Evolutionary conservation across 768 basidiomycete genomes (phyloP), one percentile per base, ranked within the genome.

Genomic region (Xerocomellus chrysenteron): DNA sequence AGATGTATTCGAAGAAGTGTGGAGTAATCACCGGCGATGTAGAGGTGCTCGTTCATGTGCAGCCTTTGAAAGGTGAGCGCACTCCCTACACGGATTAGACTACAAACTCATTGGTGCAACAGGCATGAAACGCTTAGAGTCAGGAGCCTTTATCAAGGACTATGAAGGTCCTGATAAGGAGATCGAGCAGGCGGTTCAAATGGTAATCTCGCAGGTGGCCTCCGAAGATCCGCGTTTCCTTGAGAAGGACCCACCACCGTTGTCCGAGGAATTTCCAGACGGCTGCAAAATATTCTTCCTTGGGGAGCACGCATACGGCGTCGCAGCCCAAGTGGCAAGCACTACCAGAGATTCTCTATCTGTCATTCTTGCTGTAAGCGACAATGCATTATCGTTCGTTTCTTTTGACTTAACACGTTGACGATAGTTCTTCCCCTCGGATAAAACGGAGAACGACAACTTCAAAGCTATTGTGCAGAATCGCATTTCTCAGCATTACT

Each of bases 241-340:
- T 43, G 97, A 98, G 73, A 82, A 84, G 64, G 85, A 83, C 10
- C 83, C 97, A 0, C 89, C 92, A 1, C 86, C 92, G 0, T 73
- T 98, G 32, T 79, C 85, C 0, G 87, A 93, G 51, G 97, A 98
- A 68, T 98, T 92, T 74, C 94, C 95, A 0, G 85, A 84, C 0
- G 92, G 90, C 1, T 90, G 85, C 70, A 92, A 88, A 68, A 90
- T 98, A 30, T 97, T 99, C 75, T 98, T 98, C 84, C 80, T 98
- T 8, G 95, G 96, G 16, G 88, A 92, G 66, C 87, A 93, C 68
- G 93, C 91, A 0, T 99, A 96, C 66, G 97, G 97, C n/a, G 87
- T 92, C 3, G 93, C 96, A 14, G 94, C 95, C 0, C 90, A 94
- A 65, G 92, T 99, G 12, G 80, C 84, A 39, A 80, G 75, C 0